Base-by-base conservation (phyloP, 2,329 filamentous ascomycete genomes). In the Neopestalotiopsis clavispora region DNA sequence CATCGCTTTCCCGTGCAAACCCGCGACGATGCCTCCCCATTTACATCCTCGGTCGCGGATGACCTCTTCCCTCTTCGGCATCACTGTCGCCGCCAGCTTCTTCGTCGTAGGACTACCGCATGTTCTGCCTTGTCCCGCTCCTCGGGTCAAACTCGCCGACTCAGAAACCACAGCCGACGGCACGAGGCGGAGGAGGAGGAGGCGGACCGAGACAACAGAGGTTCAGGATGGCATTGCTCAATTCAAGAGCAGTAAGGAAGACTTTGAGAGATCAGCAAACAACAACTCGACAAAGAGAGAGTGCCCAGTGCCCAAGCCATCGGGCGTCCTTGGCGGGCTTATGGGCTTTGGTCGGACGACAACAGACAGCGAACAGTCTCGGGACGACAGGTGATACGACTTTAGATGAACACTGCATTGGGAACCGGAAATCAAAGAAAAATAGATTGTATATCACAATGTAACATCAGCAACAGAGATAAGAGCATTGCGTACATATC, bases 11-110 rank as follows among this genome's bases (percentile, higher is more conserved):
- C 20, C 60, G 30, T 58, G 56, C n/a, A 63, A 67, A 38, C 57
- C 61, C 40, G 52, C 52, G 60, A 71, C 69, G 59, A 96, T 96
- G 93, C 91, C 94, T 76, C 93, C 94, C 71, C 92, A 95, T 82
- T 90, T 99, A 57, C 96, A 99, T 81, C 96, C 96, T 42, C 91
- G 95, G 80, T 98, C 95, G 74, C 91, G 94, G 76, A 93, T 94
- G 84, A 99, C 96, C 75, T 95, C 93, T 68, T 96, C 94, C 60
- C 91, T 99, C 70, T 99, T 99, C 84, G 94, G 94, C 65, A 94
- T 92, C n/a, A 98, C 95, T 1, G 88, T 98, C 67, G 87, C 93
- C 71, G 91, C 94, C 40, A 96, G 93, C 74, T 97, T 99, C 80
- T 88, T 97, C 72, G 95, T 99, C 71, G 96, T 99, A 66, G 94